Conservation (phyloP, 768 basidiomycete genomes). For the Ramaria rubella region DNA sequence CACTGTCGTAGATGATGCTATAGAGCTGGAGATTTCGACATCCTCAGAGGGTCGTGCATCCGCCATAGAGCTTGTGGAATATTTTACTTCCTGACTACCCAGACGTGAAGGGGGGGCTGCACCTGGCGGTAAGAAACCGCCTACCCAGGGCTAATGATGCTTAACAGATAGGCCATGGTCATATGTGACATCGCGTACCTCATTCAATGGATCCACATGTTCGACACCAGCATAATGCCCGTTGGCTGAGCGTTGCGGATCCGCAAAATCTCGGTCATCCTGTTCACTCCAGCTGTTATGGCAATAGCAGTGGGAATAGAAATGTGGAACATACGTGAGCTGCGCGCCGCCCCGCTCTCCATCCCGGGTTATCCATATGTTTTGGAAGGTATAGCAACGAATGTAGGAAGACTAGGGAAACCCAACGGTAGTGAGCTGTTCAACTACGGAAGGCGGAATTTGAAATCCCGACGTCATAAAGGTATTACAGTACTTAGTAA, state of each 20-base stretch:
- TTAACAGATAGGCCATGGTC: not conserved
- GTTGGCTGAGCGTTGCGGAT: constrained; percentile 38
- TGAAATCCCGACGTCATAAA: no score
- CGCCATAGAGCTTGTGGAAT: constrained; percentile 15
- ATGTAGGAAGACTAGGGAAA: no score
- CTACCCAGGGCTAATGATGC: constrained; percentile 51
- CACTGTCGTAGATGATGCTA: constrained; percentile 4
- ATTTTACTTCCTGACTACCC: constrained; percentile 12
- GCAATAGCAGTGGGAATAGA: constrained; percentile 7
- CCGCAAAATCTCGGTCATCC: constrained; percentile 17
- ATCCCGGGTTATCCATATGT: constrained; percentile 70
- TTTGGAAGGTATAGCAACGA: not conserved
- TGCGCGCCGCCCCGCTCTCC: constrained; percentile 63
- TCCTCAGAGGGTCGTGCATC: constrained; percentile 1
- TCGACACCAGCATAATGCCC: constrained; percentile 50
- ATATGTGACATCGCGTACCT: not conserved
- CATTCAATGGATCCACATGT: constrained; percentile 41
- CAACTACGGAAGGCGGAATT: no score
- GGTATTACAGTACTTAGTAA: no score
- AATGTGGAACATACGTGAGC: constrained; percentile 16
- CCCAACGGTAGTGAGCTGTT: no score
- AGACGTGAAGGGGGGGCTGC: not conserved
- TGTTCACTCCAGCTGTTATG: constrained; percentile 28
- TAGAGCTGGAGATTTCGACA: not conserved
- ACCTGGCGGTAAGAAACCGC: constrained; percentile 39